phyloP scores from a whole-genome alignment of 2,329 filamentous ascomycete species.

The Claviceps quebecensis region DNA sequence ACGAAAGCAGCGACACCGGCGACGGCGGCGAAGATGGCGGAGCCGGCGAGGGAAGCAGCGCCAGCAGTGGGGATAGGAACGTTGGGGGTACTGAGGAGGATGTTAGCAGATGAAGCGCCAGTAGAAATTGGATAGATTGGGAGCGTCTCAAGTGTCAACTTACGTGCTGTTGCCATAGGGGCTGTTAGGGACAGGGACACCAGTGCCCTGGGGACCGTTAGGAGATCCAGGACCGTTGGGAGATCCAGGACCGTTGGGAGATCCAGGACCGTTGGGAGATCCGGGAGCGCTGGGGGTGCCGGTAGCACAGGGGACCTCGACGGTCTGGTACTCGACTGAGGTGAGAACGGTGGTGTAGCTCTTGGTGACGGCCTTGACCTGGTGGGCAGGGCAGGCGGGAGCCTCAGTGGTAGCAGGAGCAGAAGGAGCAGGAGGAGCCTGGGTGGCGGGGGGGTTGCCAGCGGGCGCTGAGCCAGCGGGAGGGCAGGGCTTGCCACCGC shows the following conservation, averaged over 20 bases:
- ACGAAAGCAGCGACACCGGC: conserved; percentile 40
- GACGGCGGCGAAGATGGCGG: conserved; percentile 37
- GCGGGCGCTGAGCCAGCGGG: no score
- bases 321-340: conserved; percentile 38
- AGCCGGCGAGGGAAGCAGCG: conserved; percentile 39
- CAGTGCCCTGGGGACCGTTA: conserved; percentile 15
- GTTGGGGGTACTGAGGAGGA: conserved; percentile 12
- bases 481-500: no score
- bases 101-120: neutral
- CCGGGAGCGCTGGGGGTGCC: neutral
- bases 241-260: no score
- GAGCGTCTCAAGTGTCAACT: conserved; percentile 1
- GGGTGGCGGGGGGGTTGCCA: no score
- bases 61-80: conserved; percentile 31
- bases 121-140: neutral
- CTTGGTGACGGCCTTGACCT: conserved; percentile 40
- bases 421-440: no score
- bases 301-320: conserved; percentile 29
- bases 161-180: conserved; percentile 20
- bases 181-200: conserved; percentile 27
- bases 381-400: conserved; percentile 20
- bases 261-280: neutral
- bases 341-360: conserved; percentile 41
- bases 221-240: conserved; percentile 1
- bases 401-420: conserved; percentile 3